Evolutionary conservation across 2,329 filamentous ascomycete genomes (phyloP).

Genomic region (Arthrobotrys entomopaga): DNA sequence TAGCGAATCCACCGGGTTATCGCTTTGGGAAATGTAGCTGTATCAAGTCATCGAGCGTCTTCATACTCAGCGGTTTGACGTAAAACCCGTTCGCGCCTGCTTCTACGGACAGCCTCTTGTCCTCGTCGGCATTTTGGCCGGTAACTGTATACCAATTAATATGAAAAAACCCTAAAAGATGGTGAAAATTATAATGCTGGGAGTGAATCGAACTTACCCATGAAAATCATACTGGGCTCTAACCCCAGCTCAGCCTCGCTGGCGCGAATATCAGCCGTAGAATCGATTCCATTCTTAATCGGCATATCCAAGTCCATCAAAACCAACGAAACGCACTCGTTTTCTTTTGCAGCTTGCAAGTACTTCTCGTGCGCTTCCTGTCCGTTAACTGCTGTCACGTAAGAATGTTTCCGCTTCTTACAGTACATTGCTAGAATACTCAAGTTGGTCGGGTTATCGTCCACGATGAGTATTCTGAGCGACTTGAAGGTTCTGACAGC

Average conservation of each 20-base stretch:
- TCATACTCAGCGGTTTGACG: conserved; percentile 53
- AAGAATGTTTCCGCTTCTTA: conserved; percentile 63
- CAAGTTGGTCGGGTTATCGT: conserved; percentile 66
- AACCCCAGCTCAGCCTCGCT: conserved; percentile 60
- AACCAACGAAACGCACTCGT: conserved; percentile 62
- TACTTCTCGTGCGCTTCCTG: conserved; percentile 64
- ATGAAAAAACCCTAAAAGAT: no score
- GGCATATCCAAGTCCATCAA: conserved; percentile 65
- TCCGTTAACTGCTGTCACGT: conserved; percentile 64
- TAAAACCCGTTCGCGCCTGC: conserved; percentile 52
- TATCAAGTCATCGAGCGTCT: conserved; percentile 47
- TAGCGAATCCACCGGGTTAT: neutral
- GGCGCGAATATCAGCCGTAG: conserved; percentile 62
- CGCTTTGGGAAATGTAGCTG: conserved; percentile 39
- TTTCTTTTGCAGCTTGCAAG: conserved; percentile 54
- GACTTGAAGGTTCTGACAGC: neutral
- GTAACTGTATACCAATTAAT: conserved; percentile 23
- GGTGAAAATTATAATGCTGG: no score
- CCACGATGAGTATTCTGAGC: conserved; percentile 62
- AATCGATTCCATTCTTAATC: conserved; percentile 63
- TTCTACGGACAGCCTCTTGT: conserved; percentile 37
- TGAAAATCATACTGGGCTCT: conserved; percentile 44
- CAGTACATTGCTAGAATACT: conserved; percentile 66
- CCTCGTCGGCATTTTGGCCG: conserved; percentile 45
- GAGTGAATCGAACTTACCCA: conserved; percentile 25